A percentile compares a stretch with the other conserved stretches of the same genome.
Evolutionary conservation across 192 early-diverging fungal genomes (phyloP).

Genomic region (Backusella liffmaniae): DNA sequence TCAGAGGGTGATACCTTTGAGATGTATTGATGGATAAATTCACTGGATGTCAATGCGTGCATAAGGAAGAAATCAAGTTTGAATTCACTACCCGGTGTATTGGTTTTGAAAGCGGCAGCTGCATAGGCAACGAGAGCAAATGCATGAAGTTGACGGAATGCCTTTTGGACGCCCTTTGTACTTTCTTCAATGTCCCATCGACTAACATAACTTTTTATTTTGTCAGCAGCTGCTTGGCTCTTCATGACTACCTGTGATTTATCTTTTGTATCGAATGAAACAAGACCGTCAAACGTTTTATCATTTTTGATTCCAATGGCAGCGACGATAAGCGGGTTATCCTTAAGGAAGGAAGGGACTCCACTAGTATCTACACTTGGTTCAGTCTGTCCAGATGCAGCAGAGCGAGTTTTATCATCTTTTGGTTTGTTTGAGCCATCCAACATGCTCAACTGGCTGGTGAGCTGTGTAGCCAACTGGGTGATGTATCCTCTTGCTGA

Average conservation of each 20-base stretch:
- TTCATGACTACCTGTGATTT: conserved; percentile 14
- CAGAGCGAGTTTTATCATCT: background rate
- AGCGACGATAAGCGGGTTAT: conserved; percentile 35
- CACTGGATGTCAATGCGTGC: conserved; percentile 54
- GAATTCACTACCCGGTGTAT: conserved; percentile 13
- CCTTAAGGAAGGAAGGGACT: background rate
- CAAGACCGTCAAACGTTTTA: conserved; percentile 18
- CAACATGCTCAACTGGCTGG: background rate
- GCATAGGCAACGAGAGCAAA: conserved; percentile 37
- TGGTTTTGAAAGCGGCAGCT: conserved; percentile 34
- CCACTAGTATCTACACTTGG: background rate
- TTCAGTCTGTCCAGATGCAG: background rate
- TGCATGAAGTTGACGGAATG: conserved; percentile 42
- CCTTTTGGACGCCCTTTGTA: conserved; percentile 34
- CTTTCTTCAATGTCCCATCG: conserved; percentile 40
- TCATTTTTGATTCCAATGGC: conserved; percentile 37
- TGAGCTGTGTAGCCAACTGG: background rate
- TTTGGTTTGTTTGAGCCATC: background rate
- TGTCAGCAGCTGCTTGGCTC: background rate
- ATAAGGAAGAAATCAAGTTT: conserved; percentile 48
- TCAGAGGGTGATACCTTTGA: conserved; percentile 39
- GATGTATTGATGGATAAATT: conserved; percentile 47
- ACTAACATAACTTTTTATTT: conserved; percentile 34
- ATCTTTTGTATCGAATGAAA: background rate
- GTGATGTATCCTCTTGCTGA: background rate